Percentiles rank a stretch among this genome's conserved stretches.
These are phyloP conservation scores for Beta macrorhiza DNA, from an alignment of 179 eudicot genomes.

Conservation along the genomic window DNA sequence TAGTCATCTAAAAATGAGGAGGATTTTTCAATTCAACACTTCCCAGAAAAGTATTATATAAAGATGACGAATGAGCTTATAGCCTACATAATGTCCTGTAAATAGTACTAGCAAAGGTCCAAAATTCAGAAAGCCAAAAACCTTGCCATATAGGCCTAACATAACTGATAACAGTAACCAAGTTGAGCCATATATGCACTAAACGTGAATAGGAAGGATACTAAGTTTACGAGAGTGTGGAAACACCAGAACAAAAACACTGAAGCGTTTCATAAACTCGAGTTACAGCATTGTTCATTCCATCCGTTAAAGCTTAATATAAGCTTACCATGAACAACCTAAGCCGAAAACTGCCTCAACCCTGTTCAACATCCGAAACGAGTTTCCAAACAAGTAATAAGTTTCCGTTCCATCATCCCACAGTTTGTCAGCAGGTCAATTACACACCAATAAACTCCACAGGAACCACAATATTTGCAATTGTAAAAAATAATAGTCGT, in stretches of 20 bases:
- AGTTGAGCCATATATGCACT: not conserved
- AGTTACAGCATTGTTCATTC: not conserved
- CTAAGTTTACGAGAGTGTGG: not conserved
- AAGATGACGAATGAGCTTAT: too few species aligned
- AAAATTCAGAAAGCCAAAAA: not conserved
- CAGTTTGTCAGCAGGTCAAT: not conserved
- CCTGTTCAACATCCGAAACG: not conserved
- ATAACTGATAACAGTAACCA: not conserved
- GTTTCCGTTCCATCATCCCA: not conserved
- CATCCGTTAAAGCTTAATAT: not conserved
- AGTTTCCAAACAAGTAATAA: conserved; percentile 1
- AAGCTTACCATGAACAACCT: not conserved
- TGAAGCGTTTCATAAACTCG: not conserved
- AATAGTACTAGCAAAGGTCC: not conserved
- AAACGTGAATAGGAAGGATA: not conserved
- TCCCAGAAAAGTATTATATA: not conserved
- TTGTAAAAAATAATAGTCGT: not conserved
- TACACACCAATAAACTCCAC: not conserved
- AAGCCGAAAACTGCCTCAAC: not conserved
- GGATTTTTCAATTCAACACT: not conserved
- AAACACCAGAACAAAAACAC: not conserved
- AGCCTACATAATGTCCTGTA: too few species aligned
- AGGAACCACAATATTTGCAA: not conserved
- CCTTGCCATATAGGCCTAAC: not conserved
- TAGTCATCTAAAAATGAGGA: not conserved